Conservation (phyloP, 2,329 filamentous ascomycete species). For the Alternaria solani region DNA sequence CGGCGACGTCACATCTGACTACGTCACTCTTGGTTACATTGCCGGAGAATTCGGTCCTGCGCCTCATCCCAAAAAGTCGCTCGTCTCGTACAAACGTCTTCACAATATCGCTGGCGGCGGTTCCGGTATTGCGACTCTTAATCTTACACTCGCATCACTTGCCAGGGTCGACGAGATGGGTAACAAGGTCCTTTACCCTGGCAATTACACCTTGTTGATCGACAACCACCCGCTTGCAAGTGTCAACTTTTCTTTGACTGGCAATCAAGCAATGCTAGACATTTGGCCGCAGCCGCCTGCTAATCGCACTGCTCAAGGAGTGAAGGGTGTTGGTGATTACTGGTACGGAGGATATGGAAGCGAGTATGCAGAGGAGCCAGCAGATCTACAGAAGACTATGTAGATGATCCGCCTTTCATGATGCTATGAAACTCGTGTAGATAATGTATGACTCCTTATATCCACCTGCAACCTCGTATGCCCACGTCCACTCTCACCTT, state of each 20-base stretch:
- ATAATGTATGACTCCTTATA: no score
- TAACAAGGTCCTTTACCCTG: slow-evolving; percentile 63
- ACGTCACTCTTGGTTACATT: slow-evolving; percentile 62
- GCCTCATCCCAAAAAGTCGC: slow-evolving; percentile 63
- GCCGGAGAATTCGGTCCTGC: slow-evolving; percentile 58
- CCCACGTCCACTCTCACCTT: background rate
- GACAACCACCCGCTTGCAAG: slow-evolving; percentile 29
- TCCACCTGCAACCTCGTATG: background rate
- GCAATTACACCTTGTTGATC: slow-evolving; percentile 54
- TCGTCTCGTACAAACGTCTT: slow-evolving; percentile 61
- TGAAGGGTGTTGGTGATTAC: slow-evolving; percentile 29
- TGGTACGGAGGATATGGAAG: slow-evolving; percentile 32
- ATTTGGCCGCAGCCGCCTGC: slow-evolving; percentile 39
- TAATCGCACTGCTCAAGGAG: slow-evolving; percentile 31
- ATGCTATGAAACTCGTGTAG: background rate
- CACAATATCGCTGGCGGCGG: slow-evolving; percentile 50
- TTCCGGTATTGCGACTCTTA: slow-evolving; percentile 48
- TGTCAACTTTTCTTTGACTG: slow-evolving; percentile 36
- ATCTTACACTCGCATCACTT: slow-evolving; percentile 60
- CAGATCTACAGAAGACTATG: background rate
- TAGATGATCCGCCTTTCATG: background rate
- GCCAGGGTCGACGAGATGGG: slow-evolving; percentile 61
- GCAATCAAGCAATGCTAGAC: slow-evolving; percentile 32
- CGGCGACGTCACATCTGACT: slow-evolving; percentile 60
- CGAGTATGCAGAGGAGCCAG: background rate